Evolutionary conservation across 257 asterid genomes (phyloP).

Genomic region (Echium plantagineum): DNA sequence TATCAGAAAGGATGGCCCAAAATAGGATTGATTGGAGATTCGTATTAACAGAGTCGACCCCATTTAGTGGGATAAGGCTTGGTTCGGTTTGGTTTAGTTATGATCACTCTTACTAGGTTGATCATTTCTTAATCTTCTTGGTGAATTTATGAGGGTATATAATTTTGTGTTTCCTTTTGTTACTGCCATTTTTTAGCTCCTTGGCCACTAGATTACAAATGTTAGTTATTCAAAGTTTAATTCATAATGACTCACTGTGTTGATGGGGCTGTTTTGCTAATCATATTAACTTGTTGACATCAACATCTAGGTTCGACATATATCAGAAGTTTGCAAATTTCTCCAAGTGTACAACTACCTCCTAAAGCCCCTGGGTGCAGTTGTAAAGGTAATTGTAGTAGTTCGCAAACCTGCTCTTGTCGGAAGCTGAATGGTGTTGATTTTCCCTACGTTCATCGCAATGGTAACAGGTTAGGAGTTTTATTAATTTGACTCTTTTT

Average conservation of each 20-base stretch:
- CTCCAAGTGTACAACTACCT: conserved; percentile 37
- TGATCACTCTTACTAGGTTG: no score
- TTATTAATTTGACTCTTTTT: neutral
- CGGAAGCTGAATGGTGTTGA: conserved; percentile 76
- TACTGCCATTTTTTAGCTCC: neutral
- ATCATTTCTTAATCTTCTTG: neutral
- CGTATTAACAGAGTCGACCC: no score
- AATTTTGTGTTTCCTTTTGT: neutral
- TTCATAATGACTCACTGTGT: no score
- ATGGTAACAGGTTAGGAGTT: conserved; percentile 62
- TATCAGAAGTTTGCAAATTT: conserved; percentile 33
- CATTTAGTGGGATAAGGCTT: no score
- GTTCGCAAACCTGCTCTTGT: conserved; percentile 60
- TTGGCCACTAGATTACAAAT: neutral
- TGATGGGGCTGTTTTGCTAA: no score
- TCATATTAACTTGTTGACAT: conserved; percentile 2
- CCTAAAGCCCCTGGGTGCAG: conserved; percentile 49
- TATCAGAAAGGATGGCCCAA: no score
- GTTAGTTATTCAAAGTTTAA: no score
- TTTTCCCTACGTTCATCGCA: conserved; percentile 62
- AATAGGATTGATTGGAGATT: no score
- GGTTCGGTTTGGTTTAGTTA: no score
- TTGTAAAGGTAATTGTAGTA: conserved; percentile 48
- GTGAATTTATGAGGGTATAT: neutral
- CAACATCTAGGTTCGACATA: conserved; percentile 47